Evolutionary conservation across 192 early-diverging fungal genomes (phyloP).

Genomic region (Fimicolochytrium jonesii): DNA sequence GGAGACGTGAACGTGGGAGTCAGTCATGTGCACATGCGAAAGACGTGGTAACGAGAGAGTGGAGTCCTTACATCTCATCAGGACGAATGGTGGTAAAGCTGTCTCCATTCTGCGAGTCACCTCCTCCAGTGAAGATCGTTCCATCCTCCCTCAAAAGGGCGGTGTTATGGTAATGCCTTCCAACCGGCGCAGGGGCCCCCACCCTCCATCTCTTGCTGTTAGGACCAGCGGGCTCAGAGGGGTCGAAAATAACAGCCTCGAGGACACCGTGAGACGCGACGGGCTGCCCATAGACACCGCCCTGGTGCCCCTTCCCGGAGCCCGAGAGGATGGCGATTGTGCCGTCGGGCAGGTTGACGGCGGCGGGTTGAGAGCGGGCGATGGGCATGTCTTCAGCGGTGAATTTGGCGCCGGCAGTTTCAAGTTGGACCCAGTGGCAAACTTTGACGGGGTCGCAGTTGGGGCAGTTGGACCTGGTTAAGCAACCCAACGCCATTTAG

Average conservation of each 20-base stretch:
- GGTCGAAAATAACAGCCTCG: constrained; percentile 29
- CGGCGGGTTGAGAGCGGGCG: neutral
- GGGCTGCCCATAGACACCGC: neutral
- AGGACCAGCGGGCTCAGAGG: neutral
- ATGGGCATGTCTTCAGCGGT: constrained; percentile 9
- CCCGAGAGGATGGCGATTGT: constrained; percentile 1
- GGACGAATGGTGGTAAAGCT: constrained; percentile 5
- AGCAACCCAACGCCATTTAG: too few relatives aligned
- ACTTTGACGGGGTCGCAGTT: neutral
- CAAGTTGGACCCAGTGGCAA: constrained; percentile 19
- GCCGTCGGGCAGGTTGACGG: constrained; percentile 14
- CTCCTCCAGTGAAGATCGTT: constrained; percentile 36
- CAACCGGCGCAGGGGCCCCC: neutral
- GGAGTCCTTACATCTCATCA: neutral
- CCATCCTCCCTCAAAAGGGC: constrained; percentile 28
- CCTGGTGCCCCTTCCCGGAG: constrained; percentile 6
- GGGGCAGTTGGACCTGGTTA: constrained; percentile 12
- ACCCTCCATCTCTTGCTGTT: neutral
- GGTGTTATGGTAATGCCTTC: constrained; percentile 18
- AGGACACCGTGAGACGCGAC: constrained; percentile 10
- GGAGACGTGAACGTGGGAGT: too few relatives aligned
- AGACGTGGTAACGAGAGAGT: too few relatives aligned
- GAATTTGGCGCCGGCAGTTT: constrained; percentile 18
- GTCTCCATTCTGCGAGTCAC: constrained; percentile 33
- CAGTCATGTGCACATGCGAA: too few relatives aligned